phyloP scores from a whole-genome alignment of 805 yeast species.

The Starmerella powellii region DNA sequence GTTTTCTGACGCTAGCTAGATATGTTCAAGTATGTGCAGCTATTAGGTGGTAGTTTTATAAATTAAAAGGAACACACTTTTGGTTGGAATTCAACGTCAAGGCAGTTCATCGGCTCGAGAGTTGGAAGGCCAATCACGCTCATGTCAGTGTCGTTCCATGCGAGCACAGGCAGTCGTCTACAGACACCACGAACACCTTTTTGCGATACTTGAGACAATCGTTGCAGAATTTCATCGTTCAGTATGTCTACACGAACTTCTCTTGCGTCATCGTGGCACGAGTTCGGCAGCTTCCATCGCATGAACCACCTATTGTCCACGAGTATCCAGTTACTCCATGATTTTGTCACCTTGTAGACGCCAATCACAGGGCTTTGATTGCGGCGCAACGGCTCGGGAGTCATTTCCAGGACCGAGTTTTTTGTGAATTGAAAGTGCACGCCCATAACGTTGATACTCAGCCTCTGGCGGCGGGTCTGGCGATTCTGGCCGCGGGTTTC shows the following conservation, averaged over 20 bases:
- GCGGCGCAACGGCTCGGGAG: constrained; percentile 9
- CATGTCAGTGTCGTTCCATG: too few species aligned
- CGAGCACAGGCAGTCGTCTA: too few species aligned
- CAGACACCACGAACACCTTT: too few species aligned
- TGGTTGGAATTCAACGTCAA: constrained; percentile 13
- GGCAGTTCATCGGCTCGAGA: constrained; percentile 2
- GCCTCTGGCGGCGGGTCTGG: too few species aligned
- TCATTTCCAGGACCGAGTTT: not conserved
- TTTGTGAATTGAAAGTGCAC: too few species aligned
- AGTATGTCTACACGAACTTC: too few species aligned
- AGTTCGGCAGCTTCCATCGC: constrained; percentile 17
- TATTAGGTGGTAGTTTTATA: too few species aligned
- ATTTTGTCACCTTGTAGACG: constrained; percentile 7
- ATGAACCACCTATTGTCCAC: constrained; percentile 22
- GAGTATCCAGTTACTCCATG: constrained; percentile 19
- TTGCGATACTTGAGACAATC: too few species aligned
- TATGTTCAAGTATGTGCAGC: not conserved
- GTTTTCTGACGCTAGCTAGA: too few species aligned
- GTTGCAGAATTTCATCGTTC: too few species aligned
- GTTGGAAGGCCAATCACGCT: constrained; percentile 21
- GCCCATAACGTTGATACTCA: too few species aligned
- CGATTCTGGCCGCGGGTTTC: too few species aligned
- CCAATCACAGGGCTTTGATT: not conserved
- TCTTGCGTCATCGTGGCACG: not conserved
- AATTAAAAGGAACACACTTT: constrained; percentile 10